These are phyloP conservation scores for Marasmius fiardii DNA, from an alignment of 1,284 basidiomycete species.

Conservation along the genomic window DNA sequence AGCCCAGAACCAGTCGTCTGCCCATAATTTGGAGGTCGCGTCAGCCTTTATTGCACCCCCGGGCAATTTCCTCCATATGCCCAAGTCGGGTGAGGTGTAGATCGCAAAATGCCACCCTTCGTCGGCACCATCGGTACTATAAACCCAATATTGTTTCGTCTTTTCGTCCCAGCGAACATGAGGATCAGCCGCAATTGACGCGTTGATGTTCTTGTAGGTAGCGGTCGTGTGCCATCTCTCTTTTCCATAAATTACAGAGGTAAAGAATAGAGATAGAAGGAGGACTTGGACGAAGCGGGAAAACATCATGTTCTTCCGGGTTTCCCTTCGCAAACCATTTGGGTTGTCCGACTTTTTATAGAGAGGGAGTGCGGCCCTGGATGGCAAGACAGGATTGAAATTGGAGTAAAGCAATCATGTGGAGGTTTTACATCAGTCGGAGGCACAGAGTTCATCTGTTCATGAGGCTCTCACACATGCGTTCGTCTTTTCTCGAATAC, in stretches of 20 bases:
- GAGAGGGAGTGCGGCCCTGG: too few relatives aligned
- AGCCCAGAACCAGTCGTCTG: conserved; percentile 10
- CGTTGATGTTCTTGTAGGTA: conserved; percentile 1
- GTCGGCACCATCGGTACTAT: conserved; percentile 7
- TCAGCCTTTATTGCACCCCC: conserved; percentile 10
- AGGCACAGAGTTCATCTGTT: too few relatives aligned
- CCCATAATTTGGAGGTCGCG: neutral
- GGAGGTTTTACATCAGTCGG: too few relatives aligned
- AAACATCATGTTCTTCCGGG: neutral
- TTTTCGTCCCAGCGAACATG: conserved; percentile 5
- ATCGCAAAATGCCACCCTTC: conserved; percentile 10
- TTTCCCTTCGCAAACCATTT: too few relatives aligned
- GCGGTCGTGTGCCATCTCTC: conserved; percentile 2
- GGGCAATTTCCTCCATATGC: conserved; percentile 5
- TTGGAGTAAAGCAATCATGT: too few relatives aligned
- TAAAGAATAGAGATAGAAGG: neutral
- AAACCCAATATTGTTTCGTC: conserved; percentile 4
- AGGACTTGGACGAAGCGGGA: neutral
- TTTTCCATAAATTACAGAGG: neutral
- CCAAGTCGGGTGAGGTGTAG: conserved; percentile 6
- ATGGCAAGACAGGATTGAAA: too few relatives aligned
- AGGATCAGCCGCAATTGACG: conserved; percentile 8
- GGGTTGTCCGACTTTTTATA: too few relatives aligned
- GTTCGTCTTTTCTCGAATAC: too few relatives aligned
- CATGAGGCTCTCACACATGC: too few relatives aligned